phyloP scores from a whole-genome alignment of 495 filamentous ascomycete genomes.

The Daldinia bambusicola region DNA sequence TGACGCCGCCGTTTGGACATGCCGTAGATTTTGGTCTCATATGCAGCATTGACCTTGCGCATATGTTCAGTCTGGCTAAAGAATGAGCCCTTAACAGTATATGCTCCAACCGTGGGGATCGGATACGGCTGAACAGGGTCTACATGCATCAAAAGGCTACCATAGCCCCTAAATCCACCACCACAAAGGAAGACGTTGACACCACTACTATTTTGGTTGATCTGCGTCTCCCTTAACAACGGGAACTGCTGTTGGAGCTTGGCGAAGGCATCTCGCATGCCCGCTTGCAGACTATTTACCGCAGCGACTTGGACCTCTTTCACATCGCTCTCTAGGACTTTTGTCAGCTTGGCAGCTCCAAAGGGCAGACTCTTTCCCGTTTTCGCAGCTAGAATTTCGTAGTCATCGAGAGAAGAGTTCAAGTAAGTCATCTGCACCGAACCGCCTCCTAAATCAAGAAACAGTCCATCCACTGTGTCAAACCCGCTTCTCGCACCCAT shows the following conservation, averaged over 20 bases:
- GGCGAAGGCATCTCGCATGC: slow-evolving; percentile 72
- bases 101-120: slow-evolving; percentile 85
- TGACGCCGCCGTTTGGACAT: slow-evolving; percentile 81
- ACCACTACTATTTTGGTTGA: slow-evolving; percentile 59
- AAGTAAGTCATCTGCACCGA: slow-evolving; percentile 93
- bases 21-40: slow-evolving; percentile 73
- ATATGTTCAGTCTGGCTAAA: slow-evolving; percentile 72
- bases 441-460: slow-evolving; percentile 90
- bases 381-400: slow-evolving; percentile 59
- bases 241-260: slow-evolving; percentile 66
- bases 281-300: slow-evolving; percentile 64
- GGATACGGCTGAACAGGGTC: slow-evolving; percentile 79
- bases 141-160: slow-evolving; percentile 80
- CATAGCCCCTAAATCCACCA: slow-evolving; percentile 91
- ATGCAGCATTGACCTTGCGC: slow-evolving; percentile 63
- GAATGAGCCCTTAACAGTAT: slow-evolving; percentile 67
- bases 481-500: slow-evolving; percentile 85
- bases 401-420: slow-evolving; percentile 59
- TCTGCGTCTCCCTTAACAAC: slow-evolving; percentile 59
- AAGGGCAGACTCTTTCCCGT: slow-evolving; percentile 74
- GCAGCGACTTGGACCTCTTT: slow-evolving; percentile 59
- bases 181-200: slow-evolving; percentile 86
- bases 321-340: slow-evolving; percentile 60
- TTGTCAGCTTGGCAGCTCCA: slow-evolving; percentile 83
- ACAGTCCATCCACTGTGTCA: slow-evolving; percentile 67